Evolutionary conservation across 306 rosid genomes (phyloP), one percentile per base, ranked within the genome.

Genomic region (Sophora flavescens): DNA sequence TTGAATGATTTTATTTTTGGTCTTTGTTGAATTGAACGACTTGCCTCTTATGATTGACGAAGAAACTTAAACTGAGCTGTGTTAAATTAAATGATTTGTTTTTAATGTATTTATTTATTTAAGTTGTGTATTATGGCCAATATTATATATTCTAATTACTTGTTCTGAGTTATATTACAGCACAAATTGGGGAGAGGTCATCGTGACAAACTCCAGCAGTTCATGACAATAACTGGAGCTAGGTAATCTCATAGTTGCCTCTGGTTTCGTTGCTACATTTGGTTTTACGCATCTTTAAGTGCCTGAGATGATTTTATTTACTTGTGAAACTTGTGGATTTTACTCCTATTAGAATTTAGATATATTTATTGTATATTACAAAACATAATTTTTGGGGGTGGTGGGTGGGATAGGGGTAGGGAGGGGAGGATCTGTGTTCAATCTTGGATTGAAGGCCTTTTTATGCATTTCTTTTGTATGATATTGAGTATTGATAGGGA

Each of bases 201-300:
- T 35, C 98, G 98, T 3, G 99, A 96, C 81, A 96, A 96, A 87
- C 79, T 96, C 76, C 98, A 96, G 86, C 99, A 96, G 88, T 96
- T 96, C 83, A 80, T 96, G 73, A 54, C 92, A 16, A 92, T 96
- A 77, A 96, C 99, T 48, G 98, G 98, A 51, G 91, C 98, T 9
- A 96, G 96, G 98, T 96, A 85, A 77, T 70, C 6, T n/a, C 58
- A 12, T 51, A 26, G 78, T 35, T 76, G 10, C 18, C 30, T 15
- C 7, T 79, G 68, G 53, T 16, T 61, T 63, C 78, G 36, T 44
- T 47, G 66, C 36, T 67, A 39, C 15, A 63, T 74, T 44, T 79
- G 10, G 8, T 72, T 54, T 58, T 22, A 22, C 22, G 22, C 22
- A 22, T 22, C 22, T 22, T 22, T 57, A 5, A 54, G 12, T 22